phyloP scores from a whole-genome alignment of 2,329 filamentous ascomycete species.

The Colletotrichum viniferum region DNA sequence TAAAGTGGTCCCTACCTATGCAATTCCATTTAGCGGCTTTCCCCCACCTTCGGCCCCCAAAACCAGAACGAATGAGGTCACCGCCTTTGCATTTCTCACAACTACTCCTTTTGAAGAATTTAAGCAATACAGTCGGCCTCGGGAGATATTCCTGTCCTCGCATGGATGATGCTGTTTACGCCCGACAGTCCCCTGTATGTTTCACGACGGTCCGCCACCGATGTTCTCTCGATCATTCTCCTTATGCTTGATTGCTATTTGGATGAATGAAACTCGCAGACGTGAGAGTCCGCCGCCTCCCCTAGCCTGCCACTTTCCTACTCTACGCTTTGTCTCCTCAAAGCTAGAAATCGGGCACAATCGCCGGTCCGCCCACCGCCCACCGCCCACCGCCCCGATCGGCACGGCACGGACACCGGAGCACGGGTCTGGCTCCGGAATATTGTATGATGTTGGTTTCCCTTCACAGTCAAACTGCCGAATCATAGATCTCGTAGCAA shows the following conservation, averaged over 20 bases:
- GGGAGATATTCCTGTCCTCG: not conserved
- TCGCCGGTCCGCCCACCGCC: not conserved
- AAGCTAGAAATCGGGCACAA: not conserved
- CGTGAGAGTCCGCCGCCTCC: not conserved
- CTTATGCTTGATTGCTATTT: not conserved
- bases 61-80: slow-evolving; percentile 13
- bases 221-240: not conserved
- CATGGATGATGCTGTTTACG: slow-evolving; percentile 10
- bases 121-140: not conserved
- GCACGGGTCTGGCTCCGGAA: not conserved
- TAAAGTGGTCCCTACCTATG: not conserved
- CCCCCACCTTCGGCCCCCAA: slow-evolving; percentile 10
- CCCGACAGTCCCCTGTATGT: not conserved
- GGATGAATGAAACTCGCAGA: not conserved
- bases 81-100: slow-evolving; percentile 6
- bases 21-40: slow-evolving; percentile 7
- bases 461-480: not conserved
- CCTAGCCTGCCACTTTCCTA: not conserved
- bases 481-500: not conserved
- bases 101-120: not conserved
- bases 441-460: rapidly evolving
- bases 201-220: not conserved
- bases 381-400: not conserved
- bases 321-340: not conserved
- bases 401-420: not conserved